Evolutionary conservation across 495 filamentous ascomycete genomes (phyloP).

Genomic region (Clohesyomyces aquaticus): DNA sequence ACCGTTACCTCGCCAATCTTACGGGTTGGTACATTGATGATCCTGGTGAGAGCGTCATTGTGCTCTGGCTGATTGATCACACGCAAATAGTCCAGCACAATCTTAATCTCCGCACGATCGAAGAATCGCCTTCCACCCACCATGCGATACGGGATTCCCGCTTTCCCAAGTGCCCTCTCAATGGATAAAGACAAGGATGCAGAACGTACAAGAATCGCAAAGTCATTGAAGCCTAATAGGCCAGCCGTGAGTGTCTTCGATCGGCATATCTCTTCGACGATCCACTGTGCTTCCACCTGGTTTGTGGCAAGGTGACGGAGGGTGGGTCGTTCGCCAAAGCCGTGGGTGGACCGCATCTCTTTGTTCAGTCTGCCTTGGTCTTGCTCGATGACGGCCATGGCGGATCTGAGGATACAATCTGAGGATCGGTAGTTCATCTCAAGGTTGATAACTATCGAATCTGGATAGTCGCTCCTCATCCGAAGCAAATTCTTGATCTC

Average conservation of each 20-base stretch:
- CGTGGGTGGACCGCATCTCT: slow-evolving; percentile 77
- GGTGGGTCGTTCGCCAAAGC: slow-evolving; percentile 78
- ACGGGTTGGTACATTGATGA: slow-evolving; percentile 83
- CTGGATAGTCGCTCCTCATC: slow-evolving; percentile 74
- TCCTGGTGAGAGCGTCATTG: slow-evolving; percentile 81
- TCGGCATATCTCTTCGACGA: slow-evolving; percentile 82
- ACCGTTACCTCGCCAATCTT: slow-evolving; percentile 83
- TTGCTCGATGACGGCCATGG: slow-evolving; percentile 88
- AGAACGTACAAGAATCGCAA: slow-evolving; percentile 84
- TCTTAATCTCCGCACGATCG: slow-evolving; percentile 88
- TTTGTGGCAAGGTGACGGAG: slow-evolving; percentile 77
- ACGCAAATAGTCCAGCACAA: slow-evolving; percentile 84
- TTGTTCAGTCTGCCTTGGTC: slow-evolving; percentile 80
- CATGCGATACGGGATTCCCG: slow-evolving; percentile 91
- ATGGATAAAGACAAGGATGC: slow-evolving; percentile 82
- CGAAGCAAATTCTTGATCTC: slow-evolving; percentile 87
- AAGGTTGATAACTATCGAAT: slow-evolving; percentile 80
- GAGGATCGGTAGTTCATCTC: slow-evolving; percentile 97
- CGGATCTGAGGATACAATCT: slow-evolving; percentile 80
- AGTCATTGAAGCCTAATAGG: slow-evolving; percentile 73
- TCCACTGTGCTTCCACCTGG: slow-evolving; percentile 80
- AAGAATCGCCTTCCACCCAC: slow-evolving; percentile 92
- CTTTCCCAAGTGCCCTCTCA: slow-evolving; percentile 80
- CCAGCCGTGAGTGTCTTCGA: slow-evolving; percentile 69
- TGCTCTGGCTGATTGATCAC: slow-evolving; percentile 84